A percentile compares a stretch with the other conserved stretches of the same genome.
Conservation (phyloP, 2,329 filamentous ascomycete genomes). For the Diaporthe vaccinii region DNA sequence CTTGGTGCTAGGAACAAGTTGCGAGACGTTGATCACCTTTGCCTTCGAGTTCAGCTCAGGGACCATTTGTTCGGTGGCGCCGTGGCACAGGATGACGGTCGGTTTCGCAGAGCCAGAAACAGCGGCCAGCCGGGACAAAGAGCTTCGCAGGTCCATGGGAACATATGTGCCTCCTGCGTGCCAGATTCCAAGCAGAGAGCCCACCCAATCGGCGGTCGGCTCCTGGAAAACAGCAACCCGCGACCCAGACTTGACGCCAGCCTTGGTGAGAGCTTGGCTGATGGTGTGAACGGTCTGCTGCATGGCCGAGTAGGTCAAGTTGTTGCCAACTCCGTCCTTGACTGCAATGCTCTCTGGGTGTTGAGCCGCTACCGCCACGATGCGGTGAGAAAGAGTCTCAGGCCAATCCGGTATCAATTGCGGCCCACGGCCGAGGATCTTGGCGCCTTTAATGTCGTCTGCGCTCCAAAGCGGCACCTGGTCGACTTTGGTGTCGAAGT, state of each 20-base stretch:
- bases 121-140: slow-evolving; percentile 48
- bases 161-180: slow-evolving; percentile 55
- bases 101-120: slow-evolving; percentile 50
- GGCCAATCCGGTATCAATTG: slow-evolving; percentile 49
- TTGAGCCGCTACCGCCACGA: slow-evolving; percentile 51
- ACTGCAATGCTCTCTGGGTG: slow-evolving; percentile 41
- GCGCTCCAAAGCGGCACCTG: slow-evolving; percentile 41
- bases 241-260: slow-evolving; percentile 33
- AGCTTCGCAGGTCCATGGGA: slow-evolving; percentile 55
- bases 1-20: background rate
- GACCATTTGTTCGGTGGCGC: slow-evolving; percentile 24
- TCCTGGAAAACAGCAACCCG: slow-evolving; percentile 57
- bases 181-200: slow-evolving; percentile 56
- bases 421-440: slow-evolving; percentile 33
- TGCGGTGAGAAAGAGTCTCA: slow-evolving; percentile 51
- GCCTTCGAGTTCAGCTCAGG: slow-evolving; percentile 2
- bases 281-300: slow-evolving; percentile 51
- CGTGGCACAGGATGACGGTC: slow-evolving; percentile 43
- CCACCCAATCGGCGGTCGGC: slow-evolving; percentile 52
- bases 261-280: slow-evolving; percentile 46
- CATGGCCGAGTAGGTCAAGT: slow-evolving; percentile 54
- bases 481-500: slow-evolving; percentile 36
- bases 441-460: slow-evolving; percentile 24
- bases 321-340: slow-evolving; percentile 42
- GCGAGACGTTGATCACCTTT: slow-evolving; percentile 7